Evolutionary conservation across 441 rosid genomes (phyloP).

Genomic region (Pelargonium australe): DNA sequence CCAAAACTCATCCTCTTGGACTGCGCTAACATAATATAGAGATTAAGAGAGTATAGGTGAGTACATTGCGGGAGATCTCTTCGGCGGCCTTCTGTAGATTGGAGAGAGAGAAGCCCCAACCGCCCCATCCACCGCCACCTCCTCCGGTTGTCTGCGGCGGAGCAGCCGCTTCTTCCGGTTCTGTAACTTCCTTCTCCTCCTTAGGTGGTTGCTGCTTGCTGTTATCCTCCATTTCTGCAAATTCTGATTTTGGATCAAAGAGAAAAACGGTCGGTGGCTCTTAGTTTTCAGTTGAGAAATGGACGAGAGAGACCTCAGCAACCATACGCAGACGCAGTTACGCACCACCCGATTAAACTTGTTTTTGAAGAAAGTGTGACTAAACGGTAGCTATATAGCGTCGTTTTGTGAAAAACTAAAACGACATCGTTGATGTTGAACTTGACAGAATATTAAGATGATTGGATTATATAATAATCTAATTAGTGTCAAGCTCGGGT

Average conservation of each 20-base stretch:
- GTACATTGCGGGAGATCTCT: slow-evolving; percentile 90
- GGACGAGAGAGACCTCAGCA: slow-evolving; percentile 8
- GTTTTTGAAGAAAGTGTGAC: background rate
- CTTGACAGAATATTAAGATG: too few relatives aligned
- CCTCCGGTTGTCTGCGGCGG: slow-evolving; percentile 20
- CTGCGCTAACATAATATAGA: background rate
- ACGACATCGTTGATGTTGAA: background rate
- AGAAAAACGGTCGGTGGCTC: background rate
- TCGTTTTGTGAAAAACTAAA: background rate
- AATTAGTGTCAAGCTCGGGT: too few relatives aligned
- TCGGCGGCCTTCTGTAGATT: slow-evolving; percentile 85
- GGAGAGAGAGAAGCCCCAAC: slow-evolving; percentile 84
- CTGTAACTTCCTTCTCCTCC: slow-evolving; percentile 19
- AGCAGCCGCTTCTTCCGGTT: slow-evolving; percentile 17
- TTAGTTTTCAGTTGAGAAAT: background rate
- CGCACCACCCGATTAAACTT: background rate
- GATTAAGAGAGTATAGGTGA: slow-evolving; percentile 4
- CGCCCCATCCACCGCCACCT: slow-evolving; percentile 64
- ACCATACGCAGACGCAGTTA: background rate
- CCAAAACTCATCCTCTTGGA: background rate
- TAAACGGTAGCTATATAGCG: background rate
- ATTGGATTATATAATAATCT: too few relatives aligned
- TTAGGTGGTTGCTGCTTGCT: slow-evolving; percentile 8
- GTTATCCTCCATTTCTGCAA: slow-evolving; percentile 19
- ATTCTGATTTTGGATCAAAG: background rate